Evolutionary conservation across 2,329 filamentous ascomycete species (phyloP).

Genomic region (Aspergillus sp.): DNA sequence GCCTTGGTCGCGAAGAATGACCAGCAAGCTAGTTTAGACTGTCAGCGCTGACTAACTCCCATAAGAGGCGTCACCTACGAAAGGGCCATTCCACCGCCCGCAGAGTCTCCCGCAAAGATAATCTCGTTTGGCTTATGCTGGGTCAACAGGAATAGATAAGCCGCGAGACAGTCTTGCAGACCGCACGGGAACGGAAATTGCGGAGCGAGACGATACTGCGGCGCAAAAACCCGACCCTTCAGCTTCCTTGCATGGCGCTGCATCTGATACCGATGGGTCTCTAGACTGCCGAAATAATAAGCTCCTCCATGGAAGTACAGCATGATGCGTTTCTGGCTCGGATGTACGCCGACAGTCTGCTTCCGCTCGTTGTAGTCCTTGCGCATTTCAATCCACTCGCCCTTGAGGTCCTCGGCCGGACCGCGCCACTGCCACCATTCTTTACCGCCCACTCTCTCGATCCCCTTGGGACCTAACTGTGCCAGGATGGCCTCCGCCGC

Average conservation of each 20-base stretch:
- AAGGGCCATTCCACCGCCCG: constrained; percentile 85
- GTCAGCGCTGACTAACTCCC: constrained; percentile 15
- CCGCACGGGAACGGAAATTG: constrained; percentile 96
- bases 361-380: constrained; percentile 72
- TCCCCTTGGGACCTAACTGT: constrained; percentile 75
- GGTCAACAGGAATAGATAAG: constrained; percentile 79
- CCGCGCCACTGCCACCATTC: constrained; percentile 87
- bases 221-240: constrained; percentile 83
- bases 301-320: constrained; percentile 92
- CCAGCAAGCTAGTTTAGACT: constrained; percentile 56
- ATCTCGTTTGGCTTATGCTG: constrained; percentile 77
- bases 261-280: constrained; percentile 97
- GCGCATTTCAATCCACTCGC: constrained; percentile 97
- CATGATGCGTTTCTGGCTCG: constrained; percentile 70
- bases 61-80: constrained; percentile 37
- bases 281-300: constrained; percentile 93
- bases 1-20: constrained; percentile 76
- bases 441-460: constrained; percentile 72
- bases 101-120: constrained; percentile 85
- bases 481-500: constrained; percentile 66
- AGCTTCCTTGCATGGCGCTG: constrained; percentile 93
- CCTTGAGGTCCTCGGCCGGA: constrained; percentile 65
- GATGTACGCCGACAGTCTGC: constrained; percentile 47
- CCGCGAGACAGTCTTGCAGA: constrained; percentile 81
- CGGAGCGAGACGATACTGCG: constrained; percentile 81